Base-by-base conservation (phyloP, 495 filamentous ascomycete species). In the Collariella sp. region DNA sequence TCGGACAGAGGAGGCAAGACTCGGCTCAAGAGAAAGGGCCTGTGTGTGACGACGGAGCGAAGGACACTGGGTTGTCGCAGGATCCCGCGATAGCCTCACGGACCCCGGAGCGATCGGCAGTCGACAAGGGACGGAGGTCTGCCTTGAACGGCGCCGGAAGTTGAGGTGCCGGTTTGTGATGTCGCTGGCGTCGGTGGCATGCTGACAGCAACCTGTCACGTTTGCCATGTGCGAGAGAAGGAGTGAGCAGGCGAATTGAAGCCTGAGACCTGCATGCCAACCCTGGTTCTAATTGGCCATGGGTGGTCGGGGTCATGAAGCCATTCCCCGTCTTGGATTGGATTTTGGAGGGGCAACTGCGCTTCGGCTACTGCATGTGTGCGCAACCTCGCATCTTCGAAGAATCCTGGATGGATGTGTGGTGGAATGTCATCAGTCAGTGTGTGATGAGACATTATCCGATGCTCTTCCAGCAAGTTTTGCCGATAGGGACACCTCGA, bases 11-110 rank as follows among this genome's bases (percentile, higher is more conserved):
- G 59, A 60, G 63, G 61, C 58, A 66, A 64, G 47, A 60, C 56
- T 55, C 63, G 63, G 63, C 61, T 60, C 61, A 64, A 62, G 52
- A 60, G 58, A 48, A 61, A 50, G 52, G 47, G 18, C 52, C 48
- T 52, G 22, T n/a, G 26, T 45, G 34, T 34, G 22, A 33, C 36
- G 15, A 18, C 15, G 49, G 23, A 12, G 12, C 12, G 12, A 31
- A n/a, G 10, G 15, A 38, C 35, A n/a, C n/a, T 18, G 38, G 16
- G 5, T 9, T 15, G 15, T 10, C 9, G n/a, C 16, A 16, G 13
- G 2, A 31, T 3, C 6, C n/a, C 44, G 11, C n/a, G 44, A 46
- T 46, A 23, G 44, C 12, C n/a, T 46, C 29, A 9, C 26, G 4
- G 9, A 31, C 26, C 29, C 6, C 26, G 4, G 9, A 31, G 5